Conservation (phyloP, 495 filamentous ascomycete genomes). For the Daldinia decipiens region DNA sequence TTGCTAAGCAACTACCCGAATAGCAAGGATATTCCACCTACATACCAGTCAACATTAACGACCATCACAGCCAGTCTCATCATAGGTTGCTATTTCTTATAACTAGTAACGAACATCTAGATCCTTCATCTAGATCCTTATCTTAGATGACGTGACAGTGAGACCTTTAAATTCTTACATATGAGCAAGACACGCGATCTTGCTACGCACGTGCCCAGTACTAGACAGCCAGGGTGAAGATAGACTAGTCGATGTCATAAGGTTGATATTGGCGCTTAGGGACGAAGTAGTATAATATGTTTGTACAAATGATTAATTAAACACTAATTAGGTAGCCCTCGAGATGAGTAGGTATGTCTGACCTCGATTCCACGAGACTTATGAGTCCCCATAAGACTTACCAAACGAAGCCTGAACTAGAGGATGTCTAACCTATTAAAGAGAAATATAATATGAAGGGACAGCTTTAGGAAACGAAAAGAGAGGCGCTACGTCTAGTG, state of each 20-base stretch:
- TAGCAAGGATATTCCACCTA: background rate
- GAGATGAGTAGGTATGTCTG: conserved; percentile 4
- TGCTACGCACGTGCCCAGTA: conserved; percentile 32
- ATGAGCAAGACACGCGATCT: conserved; percentile 29
- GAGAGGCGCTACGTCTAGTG: background rate
- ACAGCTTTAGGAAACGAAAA: background rate
- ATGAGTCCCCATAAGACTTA: conserved; percentile 7
- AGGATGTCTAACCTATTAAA: conserved; percentile 13
- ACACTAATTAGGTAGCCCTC: background rate
- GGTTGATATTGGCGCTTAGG: conserved; percentile 13
- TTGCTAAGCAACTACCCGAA: background rate
- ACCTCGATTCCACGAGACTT: conserved; percentile 2
- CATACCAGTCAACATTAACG: background rate
- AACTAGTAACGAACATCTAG: background rate
- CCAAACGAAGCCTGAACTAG: background rate
- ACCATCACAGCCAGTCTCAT: background rate
- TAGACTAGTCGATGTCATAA: conserved; percentile 37
- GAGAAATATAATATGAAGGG: conserved; percentile 17
- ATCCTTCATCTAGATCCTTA: background rate
- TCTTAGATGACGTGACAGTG: conserved; percentile 9
- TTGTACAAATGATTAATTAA: conserved; percentile 1
- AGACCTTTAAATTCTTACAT: conserved; percentile 14
- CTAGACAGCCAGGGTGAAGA: conserved; percentile 10
- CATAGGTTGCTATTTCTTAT: background rate
- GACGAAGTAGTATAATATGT: background rate